Base-by-base conservation (phyloP, 768 basidiomycete genomes). In the Kwoniella botswanensis region DNA sequence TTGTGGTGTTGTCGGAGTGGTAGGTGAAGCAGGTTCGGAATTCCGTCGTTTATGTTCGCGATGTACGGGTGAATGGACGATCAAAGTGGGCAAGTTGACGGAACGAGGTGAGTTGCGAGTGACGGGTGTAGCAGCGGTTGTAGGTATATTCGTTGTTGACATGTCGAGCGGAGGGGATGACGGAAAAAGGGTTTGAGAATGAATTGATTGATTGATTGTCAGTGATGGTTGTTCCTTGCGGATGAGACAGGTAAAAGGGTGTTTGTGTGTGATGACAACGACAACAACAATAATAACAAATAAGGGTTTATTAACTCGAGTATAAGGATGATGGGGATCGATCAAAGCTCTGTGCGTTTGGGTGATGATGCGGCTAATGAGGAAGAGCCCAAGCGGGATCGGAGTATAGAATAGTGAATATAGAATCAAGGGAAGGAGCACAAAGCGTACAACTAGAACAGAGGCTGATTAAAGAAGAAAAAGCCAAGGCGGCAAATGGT, bases 21-120 rank as follows among this genome's bases (percentile, higher is more conserved):
- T 58, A 26, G 71, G 60, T 44, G 58, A 70, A 53, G 68, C 35
- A 63, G 71, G 69, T 70, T 63, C 52, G 43, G 69, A 54, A 43
- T 58, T 63, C 4, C 68, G 68, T 26, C 59, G 62, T 70, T 62
- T 63, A 26, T 68, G 67, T 63, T 62, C 58, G 22, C 67, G 67
- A 61, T 68, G 58, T 18, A 62, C 62, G 53, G 61, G 60, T n/a
- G 68, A 53, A 46, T 69, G 68, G 6, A 59, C 57, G 43, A 69
- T 56, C 52, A 69, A 43, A 26, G 68, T 52, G 6, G 68, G 68
- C 9, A 69, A 54, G 42, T 69, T 63, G 61, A 69, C 50, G 5
- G 68, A 69, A 5, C 68, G 62, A 24, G 60, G 60, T 11, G 68
- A 69, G 46, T 69, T 58, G 22, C 57, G 57, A 58, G 57, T 24